These are phyloP conservation scores for Alternaria solani DNA, from an alignment of 2,329 filamentous ascomycete genomes.

Conservation along the genomic window DNA sequence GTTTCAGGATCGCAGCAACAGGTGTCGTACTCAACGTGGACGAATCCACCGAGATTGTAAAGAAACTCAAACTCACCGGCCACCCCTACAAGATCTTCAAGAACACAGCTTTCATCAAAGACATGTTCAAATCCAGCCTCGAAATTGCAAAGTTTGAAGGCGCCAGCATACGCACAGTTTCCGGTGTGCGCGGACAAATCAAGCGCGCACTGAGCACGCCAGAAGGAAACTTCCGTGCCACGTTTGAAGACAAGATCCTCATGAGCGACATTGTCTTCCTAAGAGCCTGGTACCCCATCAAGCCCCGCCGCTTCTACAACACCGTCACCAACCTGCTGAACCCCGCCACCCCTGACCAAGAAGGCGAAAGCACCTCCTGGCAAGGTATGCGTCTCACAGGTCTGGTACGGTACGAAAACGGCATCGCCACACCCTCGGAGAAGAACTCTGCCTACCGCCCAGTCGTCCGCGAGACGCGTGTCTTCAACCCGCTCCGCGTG, in stretches of 20 bases:
- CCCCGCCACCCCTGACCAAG: conserved; percentile 43
- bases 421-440: conserved; percentile 77
- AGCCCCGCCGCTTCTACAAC: conserved; percentile 96
- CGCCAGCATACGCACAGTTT: conserved; percentile 93
- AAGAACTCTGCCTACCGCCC: conserved; percentile 86
- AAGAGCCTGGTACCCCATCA: conserved; percentile 95
- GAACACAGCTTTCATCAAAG: conserved; percentile 98
- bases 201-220: conserved; percentile 93
- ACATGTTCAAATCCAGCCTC: conserved; percentile 93
- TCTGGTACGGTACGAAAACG: conserved; percentile 80
- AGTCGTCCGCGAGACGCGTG: conserved; percentile 60
- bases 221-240: conserved; percentile 94
- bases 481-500: conserved; percentile 71
- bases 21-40: conserved; percentile 94
- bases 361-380: conserved; percentile 65
- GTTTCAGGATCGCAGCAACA: conserved; percentile 93
- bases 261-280: conserved; percentile 97
- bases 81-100: conserved; percentile 98
- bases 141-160: conserved; percentile 99
- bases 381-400: conserved; percentile 93
- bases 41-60: conserved; percentile 96
- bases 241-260: conserved; percentile 97
- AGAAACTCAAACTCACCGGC: conserved; percentile 97
- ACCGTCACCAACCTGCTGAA: conserved; percentile 91
- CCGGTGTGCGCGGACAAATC: conserved; percentile 94